A percentile compares a stretch with the other conserved stretches of the same genome.
Evolutionary conservation across 2,329 filamentous ascomycete genomes (phyloP).

Genomic region (Triangularia setosa): DNA sequence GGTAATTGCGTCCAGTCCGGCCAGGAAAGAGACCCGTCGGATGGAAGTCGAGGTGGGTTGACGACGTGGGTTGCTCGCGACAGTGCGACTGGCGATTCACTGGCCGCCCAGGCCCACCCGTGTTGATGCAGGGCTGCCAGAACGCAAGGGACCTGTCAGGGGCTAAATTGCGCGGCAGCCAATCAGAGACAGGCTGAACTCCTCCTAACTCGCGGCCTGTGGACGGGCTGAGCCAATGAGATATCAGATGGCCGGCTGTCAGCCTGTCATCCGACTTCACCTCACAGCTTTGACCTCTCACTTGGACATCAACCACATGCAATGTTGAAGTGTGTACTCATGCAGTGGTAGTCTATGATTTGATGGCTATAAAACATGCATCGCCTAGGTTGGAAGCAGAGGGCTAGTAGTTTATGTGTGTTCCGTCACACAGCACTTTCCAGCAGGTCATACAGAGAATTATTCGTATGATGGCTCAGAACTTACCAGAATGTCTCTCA

Average conservation of each 20-base stretch:
- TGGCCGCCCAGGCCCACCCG: not conserved
- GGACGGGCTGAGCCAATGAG: not conserved
- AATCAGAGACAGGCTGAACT: not conserved
- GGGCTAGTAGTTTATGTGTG: not conserved
- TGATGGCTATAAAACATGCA: not conserved
- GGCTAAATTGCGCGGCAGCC: not conserved
- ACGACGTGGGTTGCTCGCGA: not conserved
- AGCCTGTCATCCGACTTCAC: not conserved
- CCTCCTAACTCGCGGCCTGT: not conserved
- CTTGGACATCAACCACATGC: not conserved
- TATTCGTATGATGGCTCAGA: not conserved
- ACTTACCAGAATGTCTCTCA: not conserved
- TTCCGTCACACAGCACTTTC: not conserved
- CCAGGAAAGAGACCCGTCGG: not conserved
- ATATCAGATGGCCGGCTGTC: not conserved
- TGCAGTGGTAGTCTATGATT: not conserved
- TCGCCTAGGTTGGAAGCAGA: not conserved
- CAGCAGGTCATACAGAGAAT: not conserved
- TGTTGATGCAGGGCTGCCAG: constrained; percentile 2
- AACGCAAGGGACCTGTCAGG: constrained; percentile 8
- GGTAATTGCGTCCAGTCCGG: not conserved
- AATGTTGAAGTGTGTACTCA: not conserved
- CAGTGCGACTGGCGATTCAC: not conserved
- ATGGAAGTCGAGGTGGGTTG: not conserved
- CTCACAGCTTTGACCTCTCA: not conserved